Base-by-base conservation (phyloP, 192 early-diverging fungal species). In the Chytriomyces confervae region DNA sequence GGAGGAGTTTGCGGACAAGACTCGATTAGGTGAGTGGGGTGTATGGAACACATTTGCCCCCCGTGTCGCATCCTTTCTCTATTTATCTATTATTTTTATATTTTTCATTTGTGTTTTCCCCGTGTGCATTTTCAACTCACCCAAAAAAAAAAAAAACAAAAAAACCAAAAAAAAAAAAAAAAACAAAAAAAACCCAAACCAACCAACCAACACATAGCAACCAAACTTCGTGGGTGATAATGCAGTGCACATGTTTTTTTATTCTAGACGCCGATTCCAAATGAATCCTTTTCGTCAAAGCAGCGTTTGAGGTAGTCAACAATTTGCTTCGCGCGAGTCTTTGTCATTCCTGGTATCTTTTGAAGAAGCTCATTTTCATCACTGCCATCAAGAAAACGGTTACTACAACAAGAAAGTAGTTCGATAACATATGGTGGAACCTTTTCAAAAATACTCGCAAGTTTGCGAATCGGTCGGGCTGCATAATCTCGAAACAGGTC, bases 401-500 rank as follows among this genome's bases (percentile, higher is more conserved):
- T 53, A 27, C 45, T n/a, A 9, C 10, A 2, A 27, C 16, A 3
- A 45, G 45, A 74, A 50, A 16, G 44, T 46, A 5, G 57, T 57
- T 20, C 10, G 8, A 69, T 47, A 45, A 69, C 6, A 47, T 11
- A 8, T 47, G 1, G 16, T 64, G 43, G 6, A 45, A 82, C 66
- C 77, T 49, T 24, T 69, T 49, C 13, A 80, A 18, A 51, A 82
- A 77, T 44, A 77, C 80, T 23, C 11, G n/a, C 29, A 77, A 44
- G 24, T 24, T 74, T 23, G 43, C 13, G 50, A 77, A 77, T 60
- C 46, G 50, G 7, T 61, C 72, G 62, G 69, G 20, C 48, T 73
- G 49, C 23, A 81, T 67, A 53, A 82, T 80, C 44, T 76, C 50
- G 4, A 80, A 23, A 43, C 74, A 73, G 10, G 78, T 81, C 4